phyloP scores from a whole-genome alignment of 805 yeast genomes.

The Suhomyces pyralidae region DNA sequence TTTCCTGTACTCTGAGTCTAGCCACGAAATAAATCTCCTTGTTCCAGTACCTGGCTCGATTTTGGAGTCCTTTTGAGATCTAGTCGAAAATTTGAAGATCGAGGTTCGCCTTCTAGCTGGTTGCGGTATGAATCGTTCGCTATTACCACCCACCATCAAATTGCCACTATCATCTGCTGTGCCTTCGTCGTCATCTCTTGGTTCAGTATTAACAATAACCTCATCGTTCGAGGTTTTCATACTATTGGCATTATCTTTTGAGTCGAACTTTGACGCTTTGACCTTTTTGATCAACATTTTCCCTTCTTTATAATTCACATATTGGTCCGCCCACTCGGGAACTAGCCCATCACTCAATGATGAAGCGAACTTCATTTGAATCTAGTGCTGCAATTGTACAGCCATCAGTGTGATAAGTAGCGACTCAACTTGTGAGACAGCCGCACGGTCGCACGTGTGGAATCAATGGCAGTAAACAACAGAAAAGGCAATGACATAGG shows the following conservation, averaged over 20 bases:
- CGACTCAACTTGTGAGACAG: not conserved
- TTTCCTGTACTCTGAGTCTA: constrained; percentile 56
- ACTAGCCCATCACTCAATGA: constrained; percentile 64
- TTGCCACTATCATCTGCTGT: not conserved
- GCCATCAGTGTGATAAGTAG: not conserved
- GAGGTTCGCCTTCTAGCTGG: constrained; percentile 9
- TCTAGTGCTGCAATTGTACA: not conserved
- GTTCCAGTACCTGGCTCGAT: constrained; percentile 32
- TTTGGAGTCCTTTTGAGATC: constrained; percentile 16
- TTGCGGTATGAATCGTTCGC: not conserved
- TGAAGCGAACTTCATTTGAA: constrained; percentile 64
- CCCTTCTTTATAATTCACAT: constrained; percentile 67
- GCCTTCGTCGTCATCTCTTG: constrained; percentile 10
- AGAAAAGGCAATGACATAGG: not conserved
- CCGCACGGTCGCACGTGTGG: not conserved
- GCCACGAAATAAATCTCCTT: constrained; percentile 60
- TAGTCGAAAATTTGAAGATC: constrained; percentile 19
- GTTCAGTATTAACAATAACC: constrained; percentile 5
- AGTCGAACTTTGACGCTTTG: constrained; percentile 8
- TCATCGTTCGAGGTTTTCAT: constrained; percentile 17
- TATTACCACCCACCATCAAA: not conserved
- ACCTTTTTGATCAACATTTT: constrained; percentile 49
- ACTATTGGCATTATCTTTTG: constrained; percentile 3
- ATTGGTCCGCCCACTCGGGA: constrained; percentile 87
- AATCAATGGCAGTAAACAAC: not conserved